These are phyloP conservation scores for Dactylonectria estremocensis DNA, from an alignment of 2,329 filamentous ascomycete species.

Conservation along the genomic window DNA sequence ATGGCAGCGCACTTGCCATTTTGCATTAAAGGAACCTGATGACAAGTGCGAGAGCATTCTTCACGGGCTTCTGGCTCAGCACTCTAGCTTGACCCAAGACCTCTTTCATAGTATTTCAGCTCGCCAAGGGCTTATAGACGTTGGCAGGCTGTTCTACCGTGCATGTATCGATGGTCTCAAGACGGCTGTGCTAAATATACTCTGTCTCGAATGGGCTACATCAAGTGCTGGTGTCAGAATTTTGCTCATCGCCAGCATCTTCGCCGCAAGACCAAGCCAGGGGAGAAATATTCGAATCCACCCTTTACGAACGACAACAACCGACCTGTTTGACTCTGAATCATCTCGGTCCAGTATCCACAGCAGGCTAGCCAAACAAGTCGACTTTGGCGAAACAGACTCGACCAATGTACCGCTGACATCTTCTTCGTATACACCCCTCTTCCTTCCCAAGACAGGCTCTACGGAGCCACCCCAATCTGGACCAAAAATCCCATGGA, in stretches of 20 bases:
- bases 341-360: too few species aligned
- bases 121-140: not conserved
- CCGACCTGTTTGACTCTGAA: not conserved
- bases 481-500: not conserved
- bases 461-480: not conserved
- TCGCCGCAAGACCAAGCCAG: conserved; percentile 15
- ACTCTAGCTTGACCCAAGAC: not conserved
- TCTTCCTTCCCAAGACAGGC: not conserved
- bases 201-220: conserved; percentile 1
- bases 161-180: conserved; percentile 13
- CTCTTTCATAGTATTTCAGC: not conserved
- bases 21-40: not conserved
- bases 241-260: conserved; percentile 11
- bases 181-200: conserved; percentile 15
- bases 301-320: not conserved
- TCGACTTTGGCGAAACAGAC: too few species aligned
- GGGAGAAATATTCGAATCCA: too few species aligned
- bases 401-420: too few species aligned
- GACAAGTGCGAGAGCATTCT: not conserved
- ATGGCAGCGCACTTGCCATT: not conserved
- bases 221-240: not conserved
- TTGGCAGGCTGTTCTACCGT: conserved; percentile 18
- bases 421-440: too few species aligned
- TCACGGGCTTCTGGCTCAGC: not conserved
- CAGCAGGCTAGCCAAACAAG: too few species aligned